Percentiles rank a stretch among this genome's conserved stretches.
Conservation (phyloP, 129 eudicot species). For the Dittrichia graveolens region DNA sequence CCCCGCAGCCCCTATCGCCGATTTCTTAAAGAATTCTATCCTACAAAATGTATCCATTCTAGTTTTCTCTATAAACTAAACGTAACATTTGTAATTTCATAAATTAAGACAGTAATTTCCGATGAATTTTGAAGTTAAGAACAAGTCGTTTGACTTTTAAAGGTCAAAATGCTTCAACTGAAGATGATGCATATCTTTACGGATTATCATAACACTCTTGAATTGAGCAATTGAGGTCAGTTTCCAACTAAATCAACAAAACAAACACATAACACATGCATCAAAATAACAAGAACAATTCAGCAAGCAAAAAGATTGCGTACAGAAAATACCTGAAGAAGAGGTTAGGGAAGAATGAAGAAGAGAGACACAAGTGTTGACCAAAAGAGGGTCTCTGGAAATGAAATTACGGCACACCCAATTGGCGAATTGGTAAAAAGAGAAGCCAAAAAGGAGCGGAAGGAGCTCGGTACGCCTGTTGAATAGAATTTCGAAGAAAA, state of each 20-base stretch:
- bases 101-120: background rate
- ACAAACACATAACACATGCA: slow-evolving; percentile 10
- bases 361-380: slow-evolving; percentile 88
- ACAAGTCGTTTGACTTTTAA: slow-evolving; percentile 18
- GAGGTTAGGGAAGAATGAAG: slow-evolving; percentile 84
- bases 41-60: background rate
- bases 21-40: too few species aligned
- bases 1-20: too few species aligned
- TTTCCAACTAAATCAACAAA: background rate
- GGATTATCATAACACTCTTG: background rate
- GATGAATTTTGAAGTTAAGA: background rate
- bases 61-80: background rate
- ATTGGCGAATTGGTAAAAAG: slow-evolving; percentile 68
- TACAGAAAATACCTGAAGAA: slow-evolving; percentile 49
- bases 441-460: slow-evolving; percentile 53
- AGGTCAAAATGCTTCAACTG: slow-evolving; percentile 10
- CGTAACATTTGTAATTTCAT: background rate
- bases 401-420: slow-evolving; percentile 59
- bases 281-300: background rate
- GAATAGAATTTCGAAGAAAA: slow-evolving; percentile 64
- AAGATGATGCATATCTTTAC: background rate
- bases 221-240: background rate
- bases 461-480: slow-evolving; percentile 59
- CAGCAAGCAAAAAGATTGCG: background rate
- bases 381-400: slow-evolving; percentile 79